Evolutionary conservation across 75 land plant genomes (phyloP).

Genomic region (Pinus tabuliformis): DNA sequence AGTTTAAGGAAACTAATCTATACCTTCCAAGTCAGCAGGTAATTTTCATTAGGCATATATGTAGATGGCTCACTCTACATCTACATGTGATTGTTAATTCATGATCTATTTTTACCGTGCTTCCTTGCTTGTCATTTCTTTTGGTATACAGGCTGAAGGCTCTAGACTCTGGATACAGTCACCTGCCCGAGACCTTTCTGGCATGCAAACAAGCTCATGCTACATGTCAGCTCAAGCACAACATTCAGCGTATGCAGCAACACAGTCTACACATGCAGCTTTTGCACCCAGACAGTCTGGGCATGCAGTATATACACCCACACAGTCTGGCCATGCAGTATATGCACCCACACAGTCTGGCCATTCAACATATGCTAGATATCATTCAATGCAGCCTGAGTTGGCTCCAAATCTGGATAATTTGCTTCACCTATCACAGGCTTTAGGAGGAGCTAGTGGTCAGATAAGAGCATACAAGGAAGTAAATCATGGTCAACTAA

Average conservation of each 20-base stretch:
- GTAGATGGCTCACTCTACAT: neutral
- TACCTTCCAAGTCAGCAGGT: conserved; percentile 80
- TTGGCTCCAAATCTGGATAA: conserved; percentile 57
- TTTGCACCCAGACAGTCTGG: conserved; percentile 58
- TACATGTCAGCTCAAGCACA: conserved; percentile 70
- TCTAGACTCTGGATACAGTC: conserved; percentile 73
- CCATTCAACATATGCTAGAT: conserved; percentile 51
- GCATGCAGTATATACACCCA: conserved; percentile 16
- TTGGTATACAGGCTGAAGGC: conserved; percentile 66
- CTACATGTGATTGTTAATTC: neutral
- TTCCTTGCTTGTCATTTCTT: too few species aligned
- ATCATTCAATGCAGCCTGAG: conserved; percentile 58
- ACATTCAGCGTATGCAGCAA: conserved; percentile 56
- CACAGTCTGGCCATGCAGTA: conserved; percentile 64
- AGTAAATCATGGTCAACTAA: conserved; percentile 63
- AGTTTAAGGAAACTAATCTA: conserved; percentile 69
- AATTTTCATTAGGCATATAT: conserved; percentile 1
- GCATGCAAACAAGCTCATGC: conserved; percentile 61
- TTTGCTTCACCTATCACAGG: conserved; percentile 77
- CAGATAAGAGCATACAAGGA: conserved; percentile 60
- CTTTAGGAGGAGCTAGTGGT: conserved; percentile 65
- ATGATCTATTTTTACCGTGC: neutral
- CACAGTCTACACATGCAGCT: conserved; percentile 66
- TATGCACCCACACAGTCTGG: conserved; percentile 41
- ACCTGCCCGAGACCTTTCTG: conserved; percentile 58